Evolutionary conservation across 331 rosid genomes (phyloP).

Genomic region (Quercus phellos): DNA sequence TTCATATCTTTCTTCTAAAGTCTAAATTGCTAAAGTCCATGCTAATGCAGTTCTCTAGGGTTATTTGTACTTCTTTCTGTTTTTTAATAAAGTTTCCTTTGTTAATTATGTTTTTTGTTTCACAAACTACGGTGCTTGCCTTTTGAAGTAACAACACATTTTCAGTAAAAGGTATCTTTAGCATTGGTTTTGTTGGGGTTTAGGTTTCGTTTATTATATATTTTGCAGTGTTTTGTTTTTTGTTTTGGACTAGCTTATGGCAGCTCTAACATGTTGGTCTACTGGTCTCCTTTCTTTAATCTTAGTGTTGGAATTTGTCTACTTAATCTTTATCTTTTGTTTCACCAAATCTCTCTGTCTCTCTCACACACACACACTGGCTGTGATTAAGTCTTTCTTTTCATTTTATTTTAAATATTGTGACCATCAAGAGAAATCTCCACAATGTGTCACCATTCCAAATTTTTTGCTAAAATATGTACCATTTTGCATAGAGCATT

Average conservation of each 20-base stretch:
- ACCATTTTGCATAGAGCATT: too few relatives aligned
- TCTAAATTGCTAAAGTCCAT: slow-evolving; percentile 20
- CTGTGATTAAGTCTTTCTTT: background rate
- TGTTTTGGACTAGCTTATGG: slow-evolving; percentile 35
- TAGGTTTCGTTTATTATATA: slow-evolving; percentile 17
- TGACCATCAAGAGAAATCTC: too few relatives aligned
- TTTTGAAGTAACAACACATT: slow-evolving; percentile 20
- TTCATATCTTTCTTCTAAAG: slow-evolving; percentile 7
- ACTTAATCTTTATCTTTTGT: background rate
- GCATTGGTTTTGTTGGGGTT: slow-evolving; percentile 25
- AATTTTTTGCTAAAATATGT: too few relatives aligned
- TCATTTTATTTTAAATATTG: background rate
- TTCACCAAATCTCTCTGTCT: background rate
- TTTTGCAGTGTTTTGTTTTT: slow-evolving; percentile 32
- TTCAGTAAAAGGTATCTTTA: slow-evolving; percentile 22
- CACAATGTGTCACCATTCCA: too few relatives aligned
- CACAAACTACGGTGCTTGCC: slow-evolving; percentile 33
- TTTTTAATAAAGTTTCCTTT: slow-evolving; percentile 1
- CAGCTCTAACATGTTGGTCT: slow-evolving; percentile 22
- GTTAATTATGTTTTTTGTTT: slow-evolving; percentile 14
- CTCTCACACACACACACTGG: background rate
- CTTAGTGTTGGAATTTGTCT: slow-evolving; percentile 15
- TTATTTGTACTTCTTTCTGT: slow-evolving; percentile 8
- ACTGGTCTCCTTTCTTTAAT: slow-evolving; percentile 17
- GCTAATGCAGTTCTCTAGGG: slow-evolving; percentile 30